Evolutionary conservation across 2,329 filamentous ascomycete species (phyloP), one percentile per base, ranked within the genome.

Genomic region (Venturia nashicola): DNA sequence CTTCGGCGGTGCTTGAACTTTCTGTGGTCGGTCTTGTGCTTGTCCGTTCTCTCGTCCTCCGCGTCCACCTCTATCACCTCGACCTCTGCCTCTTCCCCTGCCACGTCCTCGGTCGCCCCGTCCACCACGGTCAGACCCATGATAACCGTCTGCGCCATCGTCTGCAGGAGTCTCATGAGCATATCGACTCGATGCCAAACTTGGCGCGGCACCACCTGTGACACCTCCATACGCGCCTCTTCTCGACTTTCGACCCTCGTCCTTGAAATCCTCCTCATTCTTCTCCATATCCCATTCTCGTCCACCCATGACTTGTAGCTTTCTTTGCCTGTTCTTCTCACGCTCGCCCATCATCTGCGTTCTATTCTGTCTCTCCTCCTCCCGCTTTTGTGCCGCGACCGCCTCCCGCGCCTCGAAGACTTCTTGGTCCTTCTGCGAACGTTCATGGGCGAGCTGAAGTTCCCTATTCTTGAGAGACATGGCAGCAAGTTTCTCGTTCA

Each of bases 381-480:
- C 65, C 6, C 70, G 64, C 64, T 72, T 74, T 81, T 76, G 77
- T 27, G 80, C 79, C 0, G 83, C 81, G 11, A 83, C 74, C 42
- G 82, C 81, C 70, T 88, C 86, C n/a, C 85, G 79, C 65, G 85
- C 80, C 51, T 84, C 79, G 70, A 86, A 88, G 0, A 80, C 82
- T 3, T 84, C 84, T 63, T 82, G 80, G 67, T 89, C 86, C n/a
- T 84, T 84, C 75, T 88, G 83, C n/a, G 85, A 84, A 34, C 84
- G 80, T 0, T 82, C 82, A 70, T 88, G 84, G 0, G 83, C 83
- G 9, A 82, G 84, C 9, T 80, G 78, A 16, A 83, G 78, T 61
- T 82, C 79, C 6, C 81, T 82, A 62, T 86, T 87, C 65, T 85
- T 82, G 67, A 86, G 78, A 66, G 80, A 80, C 68, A 86, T 87